phyloP scores from a whole-genome alignment of 1,284 basidiomycete genomes.

The Ustilago loliicola region DNA sequence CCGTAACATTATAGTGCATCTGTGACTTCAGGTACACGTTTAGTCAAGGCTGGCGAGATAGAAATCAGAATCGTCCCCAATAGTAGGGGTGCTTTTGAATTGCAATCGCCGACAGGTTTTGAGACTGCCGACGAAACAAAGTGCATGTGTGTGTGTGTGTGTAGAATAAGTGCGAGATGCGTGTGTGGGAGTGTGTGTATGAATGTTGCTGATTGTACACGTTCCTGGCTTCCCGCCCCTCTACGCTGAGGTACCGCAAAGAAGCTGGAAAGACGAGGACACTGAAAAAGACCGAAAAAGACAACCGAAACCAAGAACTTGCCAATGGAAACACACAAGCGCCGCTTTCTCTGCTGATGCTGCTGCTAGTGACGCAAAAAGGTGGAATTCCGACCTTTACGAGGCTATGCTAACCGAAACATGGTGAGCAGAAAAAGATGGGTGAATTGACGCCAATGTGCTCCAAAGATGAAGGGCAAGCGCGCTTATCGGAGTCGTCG shows the following conservation, averaged over 20 bases:
- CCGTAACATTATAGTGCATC: background rate
- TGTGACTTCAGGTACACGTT: too few relatives aligned
- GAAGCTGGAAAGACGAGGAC: constrained; percentile 10
- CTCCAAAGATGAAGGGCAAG: constrained; percentile 8
- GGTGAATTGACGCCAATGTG: background rate
- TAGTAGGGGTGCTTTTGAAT: constrained; percentile 37
- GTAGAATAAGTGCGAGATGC: constrained; percentile 9
- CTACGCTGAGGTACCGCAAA: background rate
- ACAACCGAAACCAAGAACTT: constrained; percentile 23
- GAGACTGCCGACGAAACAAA: constrained; percentile 10
- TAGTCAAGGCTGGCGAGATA: background rate
- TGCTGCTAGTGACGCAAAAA: constrained; percentile 2
- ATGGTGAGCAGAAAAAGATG: constrained; percentile 2
- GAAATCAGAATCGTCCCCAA: constrained; percentile 37
- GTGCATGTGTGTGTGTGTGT: constrained; percentile 21
- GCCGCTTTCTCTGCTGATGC: background rate
- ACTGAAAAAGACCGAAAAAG: constrained; percentile 11
- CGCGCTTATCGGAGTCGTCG: constrained; percentile 74
- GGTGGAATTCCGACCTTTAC: constrained; percentile 52
- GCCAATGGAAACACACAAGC: constrained; percentile 1
- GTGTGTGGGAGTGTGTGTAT: constrained; percentile 18
- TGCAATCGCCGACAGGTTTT: constrained; percentile 21
- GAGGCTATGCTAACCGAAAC: constrained; percentile 1
- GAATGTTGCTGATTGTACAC: constrained; percentile 53
- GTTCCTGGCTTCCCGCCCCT: constrained; percentile 12